phyloP scores from a whole-genome alignment of 345 rosid species.

The Populus tremula region DNA sequence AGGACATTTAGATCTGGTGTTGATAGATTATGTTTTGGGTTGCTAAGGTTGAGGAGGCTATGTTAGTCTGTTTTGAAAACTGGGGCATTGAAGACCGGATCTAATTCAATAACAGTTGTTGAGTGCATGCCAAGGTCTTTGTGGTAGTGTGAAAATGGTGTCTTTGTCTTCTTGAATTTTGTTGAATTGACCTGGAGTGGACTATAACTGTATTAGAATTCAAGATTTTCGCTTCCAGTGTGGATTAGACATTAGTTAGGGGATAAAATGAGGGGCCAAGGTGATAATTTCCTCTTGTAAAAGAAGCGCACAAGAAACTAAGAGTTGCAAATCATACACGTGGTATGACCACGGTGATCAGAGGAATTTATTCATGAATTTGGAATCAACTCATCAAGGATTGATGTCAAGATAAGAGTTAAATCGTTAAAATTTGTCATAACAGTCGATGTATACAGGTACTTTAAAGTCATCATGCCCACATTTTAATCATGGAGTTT shows the following conservation, averaged over 20 bases:
- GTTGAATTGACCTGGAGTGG: background rate
- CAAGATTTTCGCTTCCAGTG: background rate
- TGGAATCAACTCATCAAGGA: background rate
- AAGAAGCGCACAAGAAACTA: background rate
- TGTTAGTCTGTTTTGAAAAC: constrained; percentile 10
- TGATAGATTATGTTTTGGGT: constrained; percentile 18
- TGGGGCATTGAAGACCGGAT: constrained; percentile 20
- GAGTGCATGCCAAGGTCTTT: constrained; percentile 3
- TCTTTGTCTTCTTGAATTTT: background rate
- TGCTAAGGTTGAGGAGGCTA: constrained; percentile 16
- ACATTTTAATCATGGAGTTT: background rate
- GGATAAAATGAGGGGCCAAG: background rate
- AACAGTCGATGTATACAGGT: background rate
- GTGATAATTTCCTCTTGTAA: background rate
- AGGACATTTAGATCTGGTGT: constrained; percentile 33
- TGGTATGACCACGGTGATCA: background rate
- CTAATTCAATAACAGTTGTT: constrained; percentile 13
- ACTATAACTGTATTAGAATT: background rate
- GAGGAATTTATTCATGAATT: background rate
- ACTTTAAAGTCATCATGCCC: background rate
- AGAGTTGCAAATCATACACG: background rate
- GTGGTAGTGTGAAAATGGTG: background rate
- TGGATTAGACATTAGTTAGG: background rate
- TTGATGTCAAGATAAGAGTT: background rate
- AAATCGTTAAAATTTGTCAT: background rate